Conservation (phyloP, 208 protist species). For the Herpetomonas muscarum region DNA sequence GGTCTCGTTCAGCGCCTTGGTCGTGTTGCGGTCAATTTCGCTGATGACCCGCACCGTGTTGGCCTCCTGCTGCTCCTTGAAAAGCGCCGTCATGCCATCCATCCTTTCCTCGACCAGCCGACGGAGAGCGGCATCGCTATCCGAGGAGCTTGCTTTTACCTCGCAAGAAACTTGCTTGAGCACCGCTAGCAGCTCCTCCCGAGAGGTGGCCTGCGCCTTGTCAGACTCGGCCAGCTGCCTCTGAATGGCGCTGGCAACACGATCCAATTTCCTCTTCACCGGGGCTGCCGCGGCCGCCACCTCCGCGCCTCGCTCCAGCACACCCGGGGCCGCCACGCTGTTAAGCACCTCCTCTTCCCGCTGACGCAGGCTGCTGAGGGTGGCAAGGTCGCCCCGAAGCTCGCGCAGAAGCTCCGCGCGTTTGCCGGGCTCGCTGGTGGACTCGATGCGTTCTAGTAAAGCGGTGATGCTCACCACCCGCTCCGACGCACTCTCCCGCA, state of each 20-base stretch:
- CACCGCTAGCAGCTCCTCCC: constrained; percentile 9
- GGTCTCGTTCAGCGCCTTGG: constrained; percentile 5
- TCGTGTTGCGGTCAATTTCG: constrained; percentile 8
- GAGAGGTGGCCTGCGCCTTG: constrained; percentile 17
- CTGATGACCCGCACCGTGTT: constrained; percentile 5
- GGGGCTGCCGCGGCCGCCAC: background rate
- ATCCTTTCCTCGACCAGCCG: background rate
- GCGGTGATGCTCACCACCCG: background rate
- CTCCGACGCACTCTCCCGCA: constrained; percentile 5
- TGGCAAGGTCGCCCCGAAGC: background rate
- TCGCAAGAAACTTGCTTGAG: constrained; percentile 3
- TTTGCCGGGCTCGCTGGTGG: background rate
- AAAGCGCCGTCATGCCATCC: constrained; percentile 5
- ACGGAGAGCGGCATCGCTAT: background rate
- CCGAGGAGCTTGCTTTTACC: constrained; percentile 15
- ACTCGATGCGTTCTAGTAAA: background rate
- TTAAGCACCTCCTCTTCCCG: constrained; percentile 15
- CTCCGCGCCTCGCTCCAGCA: background rate
- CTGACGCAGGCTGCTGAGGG: background rate
- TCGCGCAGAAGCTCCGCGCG: background rate
- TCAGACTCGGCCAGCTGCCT: background rate
- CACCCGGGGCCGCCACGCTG: background rate
- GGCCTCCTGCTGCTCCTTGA: constrained; percentile 7
- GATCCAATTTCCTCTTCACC: background rate
- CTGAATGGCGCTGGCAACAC: background rate